A percentile compares a stretch with the other conserved stretches of the same genome.
These are phyloP conservation scores for Boechera stricta DNA, from an alignment of 345 rosid species.

Conservation along the genomic window DNA sequence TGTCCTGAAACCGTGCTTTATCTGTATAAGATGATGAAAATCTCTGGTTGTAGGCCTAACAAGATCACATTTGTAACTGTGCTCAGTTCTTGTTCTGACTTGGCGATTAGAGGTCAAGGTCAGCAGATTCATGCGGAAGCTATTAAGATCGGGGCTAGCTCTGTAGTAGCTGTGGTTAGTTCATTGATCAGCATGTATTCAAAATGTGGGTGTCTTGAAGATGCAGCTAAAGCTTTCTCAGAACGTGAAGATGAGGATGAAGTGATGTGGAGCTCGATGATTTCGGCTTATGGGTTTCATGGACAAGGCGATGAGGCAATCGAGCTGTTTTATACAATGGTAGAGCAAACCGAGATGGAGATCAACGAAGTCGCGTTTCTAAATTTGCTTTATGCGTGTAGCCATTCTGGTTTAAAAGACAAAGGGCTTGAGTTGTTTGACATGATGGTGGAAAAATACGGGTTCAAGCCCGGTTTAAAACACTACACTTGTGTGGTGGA, in stretches of 20 bases:
- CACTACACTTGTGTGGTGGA: conserved; percentile 81
- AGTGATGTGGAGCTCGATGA: conserved; percentile 84
- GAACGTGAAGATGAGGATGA: conserved; percentile 63
- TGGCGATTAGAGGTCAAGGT: conserved; percentile 75
- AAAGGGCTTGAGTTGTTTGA: conserved; percentile 65
- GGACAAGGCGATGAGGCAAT: conserved; percentile 69
- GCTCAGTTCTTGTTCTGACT: conserved; percentile 73
- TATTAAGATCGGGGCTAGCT: conserved; percentile 58
- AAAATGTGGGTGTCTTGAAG: conserved; percentile 74
- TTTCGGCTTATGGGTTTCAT: conserved; percentile 84
- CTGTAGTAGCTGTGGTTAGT: conserved; percentile 59
- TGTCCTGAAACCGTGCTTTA: conserved; percentile 55
- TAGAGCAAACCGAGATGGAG: conserved; percentile 42
- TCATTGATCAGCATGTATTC: conserved; percentile 78
- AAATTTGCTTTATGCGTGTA: conserved; percentile 78
- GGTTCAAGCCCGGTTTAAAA: conserved; percentile 56
- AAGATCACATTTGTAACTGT: conserved; percentile 70
- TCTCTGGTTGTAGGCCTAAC: conserved; percentile 61
- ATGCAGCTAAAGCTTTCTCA: conserved; percentile 59
- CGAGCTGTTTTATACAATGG: conserved; percentile 63
- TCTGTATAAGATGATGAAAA: conserved; percentile 64
- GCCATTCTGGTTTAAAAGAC: conserved; percentile 76
- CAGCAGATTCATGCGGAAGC: conserved; percentile 80
- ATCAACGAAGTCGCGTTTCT: conserved; percentile 69
- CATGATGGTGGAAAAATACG: conserved; percentile 57